A percentile compares a stretch with the other conserved stretches of the same genome.
Conservation (phyloP, 176 grass and related monocot species). For the Poa pratensis region DNA sequence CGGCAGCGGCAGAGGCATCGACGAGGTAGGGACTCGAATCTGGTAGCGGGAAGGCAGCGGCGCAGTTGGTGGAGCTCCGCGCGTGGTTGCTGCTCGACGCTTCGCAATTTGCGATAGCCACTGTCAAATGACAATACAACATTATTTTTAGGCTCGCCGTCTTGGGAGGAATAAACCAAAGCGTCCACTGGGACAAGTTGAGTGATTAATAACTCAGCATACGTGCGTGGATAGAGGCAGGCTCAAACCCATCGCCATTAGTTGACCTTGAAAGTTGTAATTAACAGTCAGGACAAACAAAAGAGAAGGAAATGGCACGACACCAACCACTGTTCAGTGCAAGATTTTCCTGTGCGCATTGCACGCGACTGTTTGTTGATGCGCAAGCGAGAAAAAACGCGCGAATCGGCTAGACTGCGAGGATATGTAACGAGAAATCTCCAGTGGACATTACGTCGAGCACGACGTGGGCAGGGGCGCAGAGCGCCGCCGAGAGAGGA, state of each 20-base stretch:
- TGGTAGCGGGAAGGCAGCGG: too few species aligned
- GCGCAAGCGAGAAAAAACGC: background rate
- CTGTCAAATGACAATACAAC: too few species aligned
- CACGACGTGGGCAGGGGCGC: background rate
- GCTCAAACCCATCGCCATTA: background rate
- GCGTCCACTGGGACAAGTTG: slow-evolving; percentile 10
- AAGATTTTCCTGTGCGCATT: background rate
- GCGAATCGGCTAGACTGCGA: background rate
- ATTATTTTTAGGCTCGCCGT: background rate
- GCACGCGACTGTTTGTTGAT: background rate
- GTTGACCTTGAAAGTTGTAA: background rate
- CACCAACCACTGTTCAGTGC: background rate
- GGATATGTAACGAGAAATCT: background rate
- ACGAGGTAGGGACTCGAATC: too few species aligned
- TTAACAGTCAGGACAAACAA: background rate
- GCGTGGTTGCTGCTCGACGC: too few species aligned
- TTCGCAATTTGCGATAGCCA: too few species aligned
- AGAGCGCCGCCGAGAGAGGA: too few species aligned
- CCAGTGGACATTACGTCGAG: background rate
- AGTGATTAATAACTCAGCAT: background rate
- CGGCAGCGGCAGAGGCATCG: too few species aligned
- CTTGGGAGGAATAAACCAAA: background rate
- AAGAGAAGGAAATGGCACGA: background rate
- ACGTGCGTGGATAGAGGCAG: background rate
- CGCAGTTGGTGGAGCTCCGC: too few species aligned